Conservation (phyloP, 2,329 filamentous ascomycete genomes). For the Aspergillus bombycis region DNA sequence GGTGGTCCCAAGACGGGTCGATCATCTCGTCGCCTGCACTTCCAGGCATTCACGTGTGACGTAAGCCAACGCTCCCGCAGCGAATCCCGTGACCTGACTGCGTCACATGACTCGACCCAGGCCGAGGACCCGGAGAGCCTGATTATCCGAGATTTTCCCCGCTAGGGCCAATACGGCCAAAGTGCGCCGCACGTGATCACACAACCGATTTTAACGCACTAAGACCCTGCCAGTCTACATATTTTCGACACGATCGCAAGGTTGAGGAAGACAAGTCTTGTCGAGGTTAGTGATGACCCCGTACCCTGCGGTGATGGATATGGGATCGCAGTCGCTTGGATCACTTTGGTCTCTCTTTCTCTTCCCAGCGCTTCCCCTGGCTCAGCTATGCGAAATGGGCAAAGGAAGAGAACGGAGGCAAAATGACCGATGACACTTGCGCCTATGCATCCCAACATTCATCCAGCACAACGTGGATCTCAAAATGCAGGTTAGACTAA, state of each 20-base stretch:
- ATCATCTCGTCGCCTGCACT: background rate
- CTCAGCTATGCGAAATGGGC: background rate
- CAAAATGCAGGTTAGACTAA: constrained; percentile 6
- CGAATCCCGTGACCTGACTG: background rate
- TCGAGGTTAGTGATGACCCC: constrained; percentile 54
- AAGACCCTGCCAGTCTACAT: constrained; percentile 29
- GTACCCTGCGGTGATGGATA: background rate
- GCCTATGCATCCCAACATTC: background rate
- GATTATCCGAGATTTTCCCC: constrained; percentile 12
- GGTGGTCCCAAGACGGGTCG: background rate
- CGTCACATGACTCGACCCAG: constrained; percentile 13
- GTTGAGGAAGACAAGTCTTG: constrained; percentile 65
- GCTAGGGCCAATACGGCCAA: constrained; percentile 16
- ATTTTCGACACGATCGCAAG: constrained; percentile 39
- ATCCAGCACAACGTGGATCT: background rate
- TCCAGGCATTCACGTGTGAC: background rate
- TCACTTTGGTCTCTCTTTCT: background rate
- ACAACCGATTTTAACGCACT: constrained; percentile 44
- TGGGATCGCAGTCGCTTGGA: background rate
- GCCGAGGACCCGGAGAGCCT: background rate
- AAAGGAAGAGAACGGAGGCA: background rate
- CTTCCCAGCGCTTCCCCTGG: too few species aligned
- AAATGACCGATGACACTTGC: constrained; percentile 2
- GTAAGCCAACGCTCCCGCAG: background rate
- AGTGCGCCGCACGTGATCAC: constrained; percentile 38